These are phyloP conservation scores for Sequoia sempervirens DNA, from an alignment of 75 land plant species.

Conservation along the genomic window DNA sequence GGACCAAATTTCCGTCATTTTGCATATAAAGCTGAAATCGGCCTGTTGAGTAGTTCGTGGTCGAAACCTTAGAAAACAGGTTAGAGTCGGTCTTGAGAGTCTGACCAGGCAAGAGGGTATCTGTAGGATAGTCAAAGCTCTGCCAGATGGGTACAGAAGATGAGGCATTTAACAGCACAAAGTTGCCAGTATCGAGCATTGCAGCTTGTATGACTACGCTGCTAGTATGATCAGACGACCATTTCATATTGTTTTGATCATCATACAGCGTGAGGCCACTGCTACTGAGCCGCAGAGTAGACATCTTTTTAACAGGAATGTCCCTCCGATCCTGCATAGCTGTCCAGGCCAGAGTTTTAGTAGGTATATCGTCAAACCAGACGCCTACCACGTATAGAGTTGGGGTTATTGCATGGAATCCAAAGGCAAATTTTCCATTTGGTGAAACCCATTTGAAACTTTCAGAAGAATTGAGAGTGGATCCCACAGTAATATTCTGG, in stretches of 20 bases:
- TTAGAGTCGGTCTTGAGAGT: not conserved
- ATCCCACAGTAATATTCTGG: not conserved
- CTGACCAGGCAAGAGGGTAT: constrained; percentile 24
- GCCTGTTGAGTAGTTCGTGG: not conserved
- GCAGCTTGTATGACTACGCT: not conserved
- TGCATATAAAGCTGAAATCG: not conserved
- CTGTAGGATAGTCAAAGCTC: constrained; percentile 22
- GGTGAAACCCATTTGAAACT: not conserved
- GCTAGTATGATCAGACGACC: too few relatives aligned
- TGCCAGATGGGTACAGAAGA: constrained; percentile 8
- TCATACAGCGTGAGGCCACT: not conserved
- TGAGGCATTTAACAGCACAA: not conserved
- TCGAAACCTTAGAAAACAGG: not conserved
- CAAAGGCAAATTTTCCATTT: not conserved
- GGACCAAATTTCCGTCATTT: not conserved
- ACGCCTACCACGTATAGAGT: not conserved
- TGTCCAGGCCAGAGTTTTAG: too few relatives aligned
- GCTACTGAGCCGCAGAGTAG: too few relatives aligned
- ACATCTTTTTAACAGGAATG: too few relatives aligned
- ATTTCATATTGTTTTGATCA: too few relatives aligned
- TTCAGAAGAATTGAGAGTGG: not conserved
- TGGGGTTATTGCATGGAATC: not conserved
- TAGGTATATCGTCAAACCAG: too few relatives aligned
- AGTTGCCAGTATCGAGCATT: not conserved
- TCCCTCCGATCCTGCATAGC: too few relatives aligned